These are phyloP conservation scores for Gonium pectorale DNA, from an alignment of 139 green algal genomes.

Conservation along the genomic window DNA sequence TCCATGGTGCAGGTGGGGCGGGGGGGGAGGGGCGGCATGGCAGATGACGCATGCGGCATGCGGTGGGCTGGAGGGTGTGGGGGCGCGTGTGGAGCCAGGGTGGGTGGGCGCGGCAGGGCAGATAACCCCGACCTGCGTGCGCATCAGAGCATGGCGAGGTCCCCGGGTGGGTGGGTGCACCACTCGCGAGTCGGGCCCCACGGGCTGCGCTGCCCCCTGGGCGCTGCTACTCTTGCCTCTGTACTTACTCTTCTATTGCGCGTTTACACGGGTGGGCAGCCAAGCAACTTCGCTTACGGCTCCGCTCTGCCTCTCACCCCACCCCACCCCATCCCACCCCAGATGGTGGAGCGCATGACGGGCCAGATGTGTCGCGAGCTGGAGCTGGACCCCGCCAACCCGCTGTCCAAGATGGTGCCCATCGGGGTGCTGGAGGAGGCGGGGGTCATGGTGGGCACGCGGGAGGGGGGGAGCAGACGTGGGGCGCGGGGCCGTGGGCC, in stretches of 20 bases:
- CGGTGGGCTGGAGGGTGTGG: no score
- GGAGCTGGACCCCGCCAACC: constrained; percentile 28
- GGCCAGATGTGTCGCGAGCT: constrained; percentile 12
- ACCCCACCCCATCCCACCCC: not conserved
- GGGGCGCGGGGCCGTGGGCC: not conserved
- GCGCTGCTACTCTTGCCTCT: no score
- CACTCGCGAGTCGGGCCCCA: no score
- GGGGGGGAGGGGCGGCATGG: no score
- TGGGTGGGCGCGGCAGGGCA: no score
- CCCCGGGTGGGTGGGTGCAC: no score
- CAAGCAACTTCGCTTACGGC: not conserved
- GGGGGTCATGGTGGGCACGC: constrained; percentile 1
- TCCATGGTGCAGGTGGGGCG: constrained; percentile 11
- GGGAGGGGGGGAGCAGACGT: not conserved
- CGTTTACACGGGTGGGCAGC: no score
- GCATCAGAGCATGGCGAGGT: no score
- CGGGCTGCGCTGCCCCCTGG: no score
- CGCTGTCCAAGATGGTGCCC: constrained; percentile 19
- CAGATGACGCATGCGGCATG: not conserved
- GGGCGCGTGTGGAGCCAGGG: no score
- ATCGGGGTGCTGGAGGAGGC: constrained; percentile 42
- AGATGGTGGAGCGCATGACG: constrained; percentile 42
- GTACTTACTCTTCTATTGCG: no score
- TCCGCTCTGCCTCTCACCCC: not conserved
- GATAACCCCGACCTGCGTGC: no score